Base-by-base conservation (phyloP, 2,329 filamentous ascomycete species). In the Calonectria hawksworthii region DNA sequence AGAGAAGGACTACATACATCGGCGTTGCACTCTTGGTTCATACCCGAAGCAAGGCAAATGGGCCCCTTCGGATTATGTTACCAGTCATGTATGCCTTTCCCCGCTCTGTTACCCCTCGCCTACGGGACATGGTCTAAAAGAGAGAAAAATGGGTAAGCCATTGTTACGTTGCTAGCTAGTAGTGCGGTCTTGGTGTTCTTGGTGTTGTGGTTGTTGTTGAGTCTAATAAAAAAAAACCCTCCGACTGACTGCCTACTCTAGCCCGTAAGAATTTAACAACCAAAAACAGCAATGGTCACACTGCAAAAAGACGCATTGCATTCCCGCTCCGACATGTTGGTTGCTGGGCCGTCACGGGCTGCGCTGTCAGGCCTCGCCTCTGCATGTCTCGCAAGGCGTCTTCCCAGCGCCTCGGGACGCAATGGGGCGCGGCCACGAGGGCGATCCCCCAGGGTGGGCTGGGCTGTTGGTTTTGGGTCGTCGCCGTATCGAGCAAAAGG, bases 291-390 rank as follows among this genome's bases (percentile, higher is more conserved):
- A 47, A 47, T 8, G 11, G 13, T 21, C n/a, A 54, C 14, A 21
- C 28, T 51, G 30, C 41, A 44, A 44, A 32, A 21, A 21, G 41
- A 44, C 41, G 41, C 41, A 44, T n/a, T 44, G 41, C 41, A 44
- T 44, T n/a, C 41, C 41, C 16, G 14, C 38, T 67, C 64, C 64
- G n/a, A 52, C 64, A 38, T 41, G 64, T 67, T 52, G 44, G 64
- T 52, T 51, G 44, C 50, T 34, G 38, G 41, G 44, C 44, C 30
- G 44, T 67, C 64, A 67, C 23, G n/a, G 54, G 51, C 54, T 59
- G 32, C 54, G 30, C n/a, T 14, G 54, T 21, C 54, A n/a, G 64
- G 64, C 64, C 64, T 67, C 64, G 34, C 47, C 50, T 67, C 64
- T 67, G 64, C 64, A 34, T 38, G 32, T 59, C 54, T 59, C 3